Percentiles rank a stretch among this genome's conserved stretches.
phyloP scores from a whole-genome alignment of 129 eudicot genomes.

The Heracleum sosnowskyi region DNA sequence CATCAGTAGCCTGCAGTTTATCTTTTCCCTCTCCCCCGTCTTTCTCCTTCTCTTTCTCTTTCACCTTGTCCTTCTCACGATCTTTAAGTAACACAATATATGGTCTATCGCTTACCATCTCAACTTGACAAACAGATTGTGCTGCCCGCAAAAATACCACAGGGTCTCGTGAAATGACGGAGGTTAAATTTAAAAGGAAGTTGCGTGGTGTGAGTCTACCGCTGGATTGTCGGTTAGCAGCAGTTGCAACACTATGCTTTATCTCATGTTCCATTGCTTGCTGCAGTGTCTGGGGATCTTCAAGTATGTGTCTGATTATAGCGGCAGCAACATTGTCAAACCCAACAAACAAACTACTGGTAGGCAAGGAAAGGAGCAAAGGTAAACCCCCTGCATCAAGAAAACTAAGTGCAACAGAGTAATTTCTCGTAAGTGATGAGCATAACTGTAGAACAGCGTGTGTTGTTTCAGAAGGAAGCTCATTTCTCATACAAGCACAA shows the following conservation, averaged over 20 bases:
- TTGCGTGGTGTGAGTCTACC: conserved; percentile 87
- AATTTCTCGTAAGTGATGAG: conserved; percentile 74
- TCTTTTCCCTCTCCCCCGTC: conserved; percentile 58
- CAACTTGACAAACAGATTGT: conserved; percentile 82
- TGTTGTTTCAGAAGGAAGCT: conserved; percentile 81
- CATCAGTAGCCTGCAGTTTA: conserved; percentile 49
- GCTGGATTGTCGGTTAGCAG: conserved; percentile 65
- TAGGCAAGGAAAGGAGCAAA: conserved; percentile 75
- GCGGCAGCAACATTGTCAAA: conserved; percentile 84
- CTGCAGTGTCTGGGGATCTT: conserved; percentile 97
- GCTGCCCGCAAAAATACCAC: conserved; percentile 83
- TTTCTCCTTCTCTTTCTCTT: conserved; percentile 71
- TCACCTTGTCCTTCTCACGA: conserved; percentile 78
- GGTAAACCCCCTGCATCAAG: conserved; percentile 81
- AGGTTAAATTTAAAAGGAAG: conserved; percentile 54
- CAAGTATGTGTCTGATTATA: conserved; percentile 87
- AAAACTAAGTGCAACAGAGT: conserved; percentile 79
- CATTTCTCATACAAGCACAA: conserved; percentile 57
- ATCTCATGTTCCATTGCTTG: conserved; percentile 98
- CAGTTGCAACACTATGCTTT: conserved; percentile 61
- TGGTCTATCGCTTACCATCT: conserved; percentile 91
- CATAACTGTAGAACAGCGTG: conserved; percentile 91
- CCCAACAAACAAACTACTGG: conserved; percentile 80
- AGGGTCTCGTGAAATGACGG: conserved; percentile 85
- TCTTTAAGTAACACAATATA: conserved; percentile 76